Evolutionary conservation across 2,329 filamentous ascomycete genomes (phyloP), one percentile per base, ranked within the genome.

Genomic region (Berkeleyomyces rouxiae): DNA sequence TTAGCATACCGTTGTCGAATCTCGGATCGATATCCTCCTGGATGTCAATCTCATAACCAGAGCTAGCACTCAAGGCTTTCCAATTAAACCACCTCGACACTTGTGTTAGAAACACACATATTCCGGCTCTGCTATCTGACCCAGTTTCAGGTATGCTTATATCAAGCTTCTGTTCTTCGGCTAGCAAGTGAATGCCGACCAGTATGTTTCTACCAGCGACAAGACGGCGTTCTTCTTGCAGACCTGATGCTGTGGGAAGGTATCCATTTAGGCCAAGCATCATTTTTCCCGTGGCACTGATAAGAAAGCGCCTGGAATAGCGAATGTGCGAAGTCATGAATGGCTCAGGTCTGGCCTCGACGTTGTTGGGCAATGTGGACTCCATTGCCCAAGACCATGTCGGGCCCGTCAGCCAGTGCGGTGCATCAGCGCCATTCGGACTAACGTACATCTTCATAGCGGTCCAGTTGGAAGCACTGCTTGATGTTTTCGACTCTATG

Each of bases 111-210:
- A 96, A 72, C 13, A 87, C 84, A n/a, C 83, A 82, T 31, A 97
- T 68, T 58, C 81, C 77, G 7, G 73, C 71, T 36, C 75, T 73
- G 0, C 77, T 75, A 0, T 76, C 74, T 3, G 76, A 76, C 1
- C 69, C 67, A 46, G 74, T 74, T 59, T 79, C 77, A 0, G 77
- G 73, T 0, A 73, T 72, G 66, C 78, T 76, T 3, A 85, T 80
- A 65, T 88, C 83, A 1, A 99, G 79, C 70, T 95, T 97, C 66
- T 87, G 80, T 71, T 99, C 93, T 71, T 99, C 92, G 0, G 87
- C 80, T n/a, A 95, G 76, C 2, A 97, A 77, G 73, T 99, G 93
- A 10, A 99, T 76, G 0, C 82, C 86, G 66, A 95, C 76, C 44
- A 92, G 80, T 60, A 87, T 78, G 69, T 88, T 81, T 70, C 86